A percentile compares a stretch with the other conserved stretches of the same genome.
phyloP scores from a whole-genome alignment of 768 basidiomycete genomes.

The Gymnopilus dilepis region DNA sequence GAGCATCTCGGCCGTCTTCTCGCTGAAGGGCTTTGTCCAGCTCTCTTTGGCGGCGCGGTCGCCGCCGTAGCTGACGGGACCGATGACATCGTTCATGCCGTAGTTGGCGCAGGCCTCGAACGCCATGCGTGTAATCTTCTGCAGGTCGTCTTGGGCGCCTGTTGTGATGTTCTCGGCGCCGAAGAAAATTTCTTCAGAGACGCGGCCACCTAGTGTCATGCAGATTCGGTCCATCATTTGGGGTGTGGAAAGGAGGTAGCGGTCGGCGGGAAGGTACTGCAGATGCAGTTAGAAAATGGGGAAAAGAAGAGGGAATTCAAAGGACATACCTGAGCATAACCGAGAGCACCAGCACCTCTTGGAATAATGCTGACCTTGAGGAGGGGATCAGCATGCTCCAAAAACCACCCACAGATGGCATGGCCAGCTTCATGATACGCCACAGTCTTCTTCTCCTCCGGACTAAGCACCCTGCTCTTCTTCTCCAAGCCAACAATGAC shows the following conservation, averaged over 20 bases:
- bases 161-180: conserved; percentile 91
- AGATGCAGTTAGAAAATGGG: conserved; percentile 1
- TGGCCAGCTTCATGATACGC: conserved; percentile 99
- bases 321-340: conserved; percentile 85
- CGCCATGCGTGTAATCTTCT: conserved; percentile 98
- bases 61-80: conserved; percentile 97
- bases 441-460: conserved; percentile 97
- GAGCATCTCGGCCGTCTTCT: conserved; percentile 94
- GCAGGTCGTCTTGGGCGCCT: conserved; percentile 96
- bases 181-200: conserved; percentile 99
- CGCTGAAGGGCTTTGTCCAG: conserved; percentile 98
- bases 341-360: conserved; percentile 91
- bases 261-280: conserved; percentile 93
- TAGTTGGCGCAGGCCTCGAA: conserved; percentile 96
- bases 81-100: conserved; percentile 95
- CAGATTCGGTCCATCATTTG: conserved; percentile 96
- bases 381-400: conserved; percentile 95
- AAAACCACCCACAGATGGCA: conserved; percentile 97
- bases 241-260: conserved; percentile 93
- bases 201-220: conserved; percentile 98
- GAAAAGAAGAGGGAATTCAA: conserved; percentile 7
- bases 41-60: conserved; percentile 80
- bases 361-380: conserved; percentile 99
- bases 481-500: conserved; percentile 97
- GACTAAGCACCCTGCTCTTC: conserved; percentile 91